A percentile compares a stretch with the other conserved stretches of the same genome.
Evolutionary conservation across 1,284 basidiomycete species (phyloP).

Genomic region (Marasmius tenuissimus): DNA sequence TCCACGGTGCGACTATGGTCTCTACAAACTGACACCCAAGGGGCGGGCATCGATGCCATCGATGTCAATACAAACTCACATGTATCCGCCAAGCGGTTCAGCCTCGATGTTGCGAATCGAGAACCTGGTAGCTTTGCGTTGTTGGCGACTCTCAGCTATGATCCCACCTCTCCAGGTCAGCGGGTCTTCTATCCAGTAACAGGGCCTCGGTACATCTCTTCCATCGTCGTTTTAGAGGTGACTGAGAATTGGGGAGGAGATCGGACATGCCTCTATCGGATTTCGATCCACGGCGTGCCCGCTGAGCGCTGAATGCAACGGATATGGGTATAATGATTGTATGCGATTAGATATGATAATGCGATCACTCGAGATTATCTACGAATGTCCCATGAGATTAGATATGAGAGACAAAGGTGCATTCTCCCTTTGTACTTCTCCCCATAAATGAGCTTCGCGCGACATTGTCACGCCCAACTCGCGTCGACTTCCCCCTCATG

Average conservation of each 20-base stretch:
- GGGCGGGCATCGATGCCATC: neutral
- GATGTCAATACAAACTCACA: neutral
- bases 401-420: too few relatives aligned
- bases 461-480: too few relatives aligned
- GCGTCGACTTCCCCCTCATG: too few relatives aligned
- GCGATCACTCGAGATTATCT: too few relatives aligned
- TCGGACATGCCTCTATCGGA: neutral
- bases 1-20: neutral
- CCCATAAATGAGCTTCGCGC: too few relatives aligned
- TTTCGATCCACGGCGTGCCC: neutral
- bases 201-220: neutral
- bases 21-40: neutral
- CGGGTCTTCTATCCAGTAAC: neutral
- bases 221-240: neutral
- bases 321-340: too few relatives aligned
- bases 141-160: neutral
- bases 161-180: neutral
- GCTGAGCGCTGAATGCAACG: too few relatives aligned
- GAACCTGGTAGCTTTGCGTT: neutral
- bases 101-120: too few relatives aligned
- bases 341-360: too few relatives aligned
- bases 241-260: neutral
- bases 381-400: too few relatives aligned
- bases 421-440: too few relatives aligned
- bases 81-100: neutral